Evolutionary conservation across 2,329 filamentous ascomycete species (phyloP), one percentile per base, ranked within the genome.

Genomic region (Penicillium sp.): DNA sequence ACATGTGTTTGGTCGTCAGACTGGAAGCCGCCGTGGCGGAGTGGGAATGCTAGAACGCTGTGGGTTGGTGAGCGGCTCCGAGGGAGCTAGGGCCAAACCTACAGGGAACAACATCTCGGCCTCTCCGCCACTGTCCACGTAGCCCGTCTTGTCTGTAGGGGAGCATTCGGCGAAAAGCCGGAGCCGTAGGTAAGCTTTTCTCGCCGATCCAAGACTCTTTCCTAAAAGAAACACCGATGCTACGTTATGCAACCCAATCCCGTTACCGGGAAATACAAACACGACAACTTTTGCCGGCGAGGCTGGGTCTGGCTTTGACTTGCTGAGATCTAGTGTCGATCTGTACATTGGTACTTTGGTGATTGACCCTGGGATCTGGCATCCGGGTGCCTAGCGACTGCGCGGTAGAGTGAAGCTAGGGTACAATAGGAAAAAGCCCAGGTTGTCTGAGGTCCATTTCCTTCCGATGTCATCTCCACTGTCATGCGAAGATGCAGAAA

Each of bases 171-270:
- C 46, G 38, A 52, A 47, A 50, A 27, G 39, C 47, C 41, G 46
- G 37, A 35, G 23, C 16, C 35, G 31, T 23, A 48, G 32, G 56
- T 61, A 58, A 57, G 52, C 60, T 58, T 61, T 57, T 41, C 29
- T 27, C 41, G 15, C 44, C 52, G 29, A 40, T 41, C 35, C 32
- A 56, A 56, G 58, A 56, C 56, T 59, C 57, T 58, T 60, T 59
- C 61, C 58, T 50, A 58, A 58, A 56, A 27, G 48, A 51, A 57
- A 54, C 52, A 56, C 46, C 52, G 60, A 60, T 66, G 46, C 56
- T 48, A 60, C 61, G 56, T 60, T 55, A 65, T 62, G 63, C 62
- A 66, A 65, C 61, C 60, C 54, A 59, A 63, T 58, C 56, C 52
- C 46, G 42, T 52, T 29, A 32, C 46, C 60, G 62, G 59, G 62